Evolutionary conservation across 83 land plant species (phyloP).

Genomic region (Thuja plicata): DNA sequence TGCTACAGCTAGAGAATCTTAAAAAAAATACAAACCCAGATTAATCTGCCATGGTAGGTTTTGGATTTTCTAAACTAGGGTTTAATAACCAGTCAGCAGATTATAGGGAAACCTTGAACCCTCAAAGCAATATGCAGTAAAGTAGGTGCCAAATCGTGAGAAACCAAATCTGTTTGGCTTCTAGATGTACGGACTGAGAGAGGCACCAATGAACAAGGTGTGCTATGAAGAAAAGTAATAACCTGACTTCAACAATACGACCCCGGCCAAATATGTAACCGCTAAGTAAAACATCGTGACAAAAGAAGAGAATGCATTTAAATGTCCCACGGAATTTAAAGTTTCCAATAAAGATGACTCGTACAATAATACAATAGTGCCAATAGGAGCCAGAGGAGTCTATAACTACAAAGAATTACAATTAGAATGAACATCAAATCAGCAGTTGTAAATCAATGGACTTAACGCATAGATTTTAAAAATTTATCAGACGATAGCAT

Average conservation of each 20-base stretch:
- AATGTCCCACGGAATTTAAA: not conserved
- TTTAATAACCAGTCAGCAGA: too few relatives aligned
- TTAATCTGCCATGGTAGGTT: too few relatives aligned
- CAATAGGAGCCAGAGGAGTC: not conserved
- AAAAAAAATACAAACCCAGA: too few relatives aligned
- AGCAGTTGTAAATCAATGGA: not conserved
- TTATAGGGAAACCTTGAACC: too few relatives aligned
- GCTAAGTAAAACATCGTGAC: not conserved
- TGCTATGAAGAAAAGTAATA: not conserved
- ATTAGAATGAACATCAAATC: not conserved
- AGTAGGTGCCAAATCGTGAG: not conserved
- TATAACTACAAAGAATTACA: not conserved
- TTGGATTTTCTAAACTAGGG: too few relatives aligned
- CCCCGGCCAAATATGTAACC: constrained; percentile 8
- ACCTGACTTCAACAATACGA: not conserved
- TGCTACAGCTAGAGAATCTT: constrained; percentile 34
- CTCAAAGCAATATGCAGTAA: too few relatives aligned
- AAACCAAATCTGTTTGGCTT: not conserved
- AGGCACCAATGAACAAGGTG: not conserved
- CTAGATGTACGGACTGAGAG: not conserved
- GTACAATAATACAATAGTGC: not conserved
- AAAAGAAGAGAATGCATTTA: not conserved
- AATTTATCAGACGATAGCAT: not conserved
- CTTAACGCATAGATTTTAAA: not conserved
- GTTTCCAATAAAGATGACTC: not conserved